These are phyloP conservation scores for Ophiostoma sp. DNA, from an alignment of 2,329 filamentous ascomycete genomes.

Conservation along the genomic window DNA sequence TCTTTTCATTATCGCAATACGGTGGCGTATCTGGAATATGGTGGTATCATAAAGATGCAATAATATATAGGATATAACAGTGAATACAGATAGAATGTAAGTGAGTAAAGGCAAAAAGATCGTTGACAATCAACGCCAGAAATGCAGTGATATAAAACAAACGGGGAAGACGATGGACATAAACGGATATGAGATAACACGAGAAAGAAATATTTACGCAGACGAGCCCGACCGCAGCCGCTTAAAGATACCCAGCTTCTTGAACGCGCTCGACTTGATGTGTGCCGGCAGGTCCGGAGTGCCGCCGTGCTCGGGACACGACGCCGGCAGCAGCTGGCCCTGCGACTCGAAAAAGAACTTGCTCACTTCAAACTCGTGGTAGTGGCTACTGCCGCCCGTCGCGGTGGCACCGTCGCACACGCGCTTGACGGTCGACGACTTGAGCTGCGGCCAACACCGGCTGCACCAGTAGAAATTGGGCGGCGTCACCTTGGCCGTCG, in stretches of 20 bases:
- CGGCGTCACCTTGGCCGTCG: slow-evolving; percentile 29
- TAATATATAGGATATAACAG: no score
- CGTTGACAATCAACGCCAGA: not conserved
- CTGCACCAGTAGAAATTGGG: slow-evolving; percentile 34
- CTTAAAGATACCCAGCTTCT: slow-evolving; percentile 2
- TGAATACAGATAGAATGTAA: no score
- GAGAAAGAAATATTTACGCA: not conserved
- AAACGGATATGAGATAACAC: not conserved
- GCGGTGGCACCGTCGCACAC: slow-evolving; percentile 30
- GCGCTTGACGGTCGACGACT: slow-evolving; percentile 26
- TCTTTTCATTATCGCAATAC: no score
- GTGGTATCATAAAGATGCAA: no score
- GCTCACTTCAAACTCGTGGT: slow-evolving; percentile 35
- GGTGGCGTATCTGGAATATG: no score
- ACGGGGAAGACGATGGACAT: not conserved
- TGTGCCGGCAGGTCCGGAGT: slow-evolving; percentile 11
- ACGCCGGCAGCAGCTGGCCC: slow-evolving; percentile 29
- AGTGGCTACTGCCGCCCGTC: slow-evolving; percentile 25
- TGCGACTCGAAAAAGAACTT: slow-evolving; percentile 37
- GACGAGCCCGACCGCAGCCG: not conserved
- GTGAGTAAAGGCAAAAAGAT: not conserved
- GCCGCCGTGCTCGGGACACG: slow-evolving; percentile 28
- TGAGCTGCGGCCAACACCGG: slow-evolving; percentile 34
- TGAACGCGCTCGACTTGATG: not conserved
- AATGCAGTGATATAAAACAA: not conserved